Evolutionary conservation across 1,139 yeast genomes (phyloP).

Genomic region (Candida sanyaensis): DNA sequence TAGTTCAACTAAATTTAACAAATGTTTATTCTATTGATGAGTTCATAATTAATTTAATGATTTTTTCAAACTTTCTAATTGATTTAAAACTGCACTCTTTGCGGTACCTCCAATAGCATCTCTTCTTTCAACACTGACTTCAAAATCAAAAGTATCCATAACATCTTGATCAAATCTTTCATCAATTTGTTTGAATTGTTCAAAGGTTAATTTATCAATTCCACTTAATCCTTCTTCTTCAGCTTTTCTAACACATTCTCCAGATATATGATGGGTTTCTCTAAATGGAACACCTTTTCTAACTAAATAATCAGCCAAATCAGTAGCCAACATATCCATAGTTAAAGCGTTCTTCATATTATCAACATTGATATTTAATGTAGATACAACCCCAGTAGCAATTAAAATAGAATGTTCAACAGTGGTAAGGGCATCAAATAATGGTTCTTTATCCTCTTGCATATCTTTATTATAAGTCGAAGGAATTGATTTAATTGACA

Average conservation of each 20-base stretch:
- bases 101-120: constrained; percentile 98
- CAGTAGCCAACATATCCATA: constrained; percentile 99
- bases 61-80: constrained; percentile 49
- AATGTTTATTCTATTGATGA: too few species aligned
- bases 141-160: constrained; percentile 81
- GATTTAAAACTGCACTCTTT: constrained; percentile 79
- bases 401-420: constrained; percentile 91
- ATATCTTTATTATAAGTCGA: constrained; percentile 97
- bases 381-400: constrained; percentile 94
- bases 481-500: constrained; percentile 94
- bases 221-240: constrained; percentile 78
- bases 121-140: constrained; percentile 94
- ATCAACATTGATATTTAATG: constrained; percentile 68
- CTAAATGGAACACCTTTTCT: constrained; percentile 98
- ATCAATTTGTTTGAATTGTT: constrained; percentile 80
- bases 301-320: constrained; percentile 94
- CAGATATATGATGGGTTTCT: constrained; percentile 98
- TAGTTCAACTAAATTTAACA: too few species aligned
- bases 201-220: constrained; percentile 74
- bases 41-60: too few species aligned
- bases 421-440: constrained; percentile 86
- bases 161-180: constrained; percentile 80
- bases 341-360: constrained; percentile 87
- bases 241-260: constrained; percentile 92
- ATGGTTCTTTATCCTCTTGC: constrained; percentile 98